Evolutionary conservation across 164 flowering plant genomes (phyloP), one percentile per base, ranked within the genome.

Genomic region (Echeveria elegans): DNA sequence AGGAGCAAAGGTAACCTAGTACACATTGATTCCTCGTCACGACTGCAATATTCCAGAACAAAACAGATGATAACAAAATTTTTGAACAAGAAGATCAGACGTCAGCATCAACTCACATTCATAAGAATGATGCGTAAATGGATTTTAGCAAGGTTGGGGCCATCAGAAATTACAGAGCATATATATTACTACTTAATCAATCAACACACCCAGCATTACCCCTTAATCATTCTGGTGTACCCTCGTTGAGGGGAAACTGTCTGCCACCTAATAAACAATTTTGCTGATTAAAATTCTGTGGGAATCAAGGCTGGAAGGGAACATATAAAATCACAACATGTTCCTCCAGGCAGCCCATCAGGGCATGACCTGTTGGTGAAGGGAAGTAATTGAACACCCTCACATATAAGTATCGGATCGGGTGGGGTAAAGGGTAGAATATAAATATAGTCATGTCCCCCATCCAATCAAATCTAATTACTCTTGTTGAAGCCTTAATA

Each of bases 191-290:
- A 5, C 6, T 52, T 28, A 56, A 56, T 56, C 61, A 56, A 56
- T 28, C 61, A 56, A 28, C 2, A 16, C 32, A 56, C 32, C 32
- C 32, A 56, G 61, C 18, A 56, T 56, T 56, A 56, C 61, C 32
- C 4, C 19, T 56, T 26, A 56, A 56, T 28, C 32, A 56, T 26
- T 56, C 31, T 26, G 5, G 18, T 26, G 32, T 56, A 11, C 32
- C 61, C 61, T 12, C 15, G 32, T 43, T 65, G 53, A 21, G 66
- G 45, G 66, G 45, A 63, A 34, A 32, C 47, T 63, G 66, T 63
- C 47, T 63, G 66, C 66, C 66, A 63, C 66, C 31, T 21, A 63
- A 63, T 37, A 36, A 36, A 63, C 45, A n/a, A 63, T 63, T 24
- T 63, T 14, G 37, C 19, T 32, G 41, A 63, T 5, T 6, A 63